Conservation (phyloP, 2,329 filamentous ascomycete species). For the Cladosporium austrohemisphaericum region DNA sequence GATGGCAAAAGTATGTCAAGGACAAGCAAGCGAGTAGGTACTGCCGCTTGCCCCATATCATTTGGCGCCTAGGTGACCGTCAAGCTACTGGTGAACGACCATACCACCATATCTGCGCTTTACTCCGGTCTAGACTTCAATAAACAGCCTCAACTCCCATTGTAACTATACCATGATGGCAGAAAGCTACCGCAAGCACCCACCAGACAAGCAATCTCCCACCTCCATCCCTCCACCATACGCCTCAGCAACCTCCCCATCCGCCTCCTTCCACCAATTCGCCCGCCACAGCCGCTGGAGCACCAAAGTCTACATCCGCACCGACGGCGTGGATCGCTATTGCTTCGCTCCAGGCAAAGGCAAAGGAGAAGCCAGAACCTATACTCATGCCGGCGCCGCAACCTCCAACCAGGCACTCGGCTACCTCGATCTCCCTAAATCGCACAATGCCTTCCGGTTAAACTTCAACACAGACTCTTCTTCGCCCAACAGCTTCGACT, state of each 20-base stretch:
- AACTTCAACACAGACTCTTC: neutral
- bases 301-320: neutral
- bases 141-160: no score
- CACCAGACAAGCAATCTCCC: no score
- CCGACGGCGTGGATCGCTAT: neutral
- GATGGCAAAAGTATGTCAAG: no score
- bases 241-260: neutral
- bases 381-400: slow-evolving; percentile 1
- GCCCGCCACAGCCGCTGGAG: neutral
- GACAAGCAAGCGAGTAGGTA: no score
- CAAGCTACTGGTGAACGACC: no score
- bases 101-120: no score
- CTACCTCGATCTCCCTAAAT: neutral
- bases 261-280: neutral
- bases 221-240: slow-evolving; percentile 5
- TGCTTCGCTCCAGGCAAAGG: neutral
- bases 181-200: no score
- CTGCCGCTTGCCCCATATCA: no score
- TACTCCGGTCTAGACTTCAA: no score
- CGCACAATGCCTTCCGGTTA: slow-evolving; percentile 7
- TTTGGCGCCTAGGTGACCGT: no score
- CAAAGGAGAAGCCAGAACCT: neutral
- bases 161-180: no score
- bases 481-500: neutral
- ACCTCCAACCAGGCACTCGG: slow-evolving; percentile 2